Evolutionary conservation across 2,329 filamentous ascomycete species (phyloP), one percentile per base, ranked within the genome.

Genomic region (Pezicula radicicola): DNA sequence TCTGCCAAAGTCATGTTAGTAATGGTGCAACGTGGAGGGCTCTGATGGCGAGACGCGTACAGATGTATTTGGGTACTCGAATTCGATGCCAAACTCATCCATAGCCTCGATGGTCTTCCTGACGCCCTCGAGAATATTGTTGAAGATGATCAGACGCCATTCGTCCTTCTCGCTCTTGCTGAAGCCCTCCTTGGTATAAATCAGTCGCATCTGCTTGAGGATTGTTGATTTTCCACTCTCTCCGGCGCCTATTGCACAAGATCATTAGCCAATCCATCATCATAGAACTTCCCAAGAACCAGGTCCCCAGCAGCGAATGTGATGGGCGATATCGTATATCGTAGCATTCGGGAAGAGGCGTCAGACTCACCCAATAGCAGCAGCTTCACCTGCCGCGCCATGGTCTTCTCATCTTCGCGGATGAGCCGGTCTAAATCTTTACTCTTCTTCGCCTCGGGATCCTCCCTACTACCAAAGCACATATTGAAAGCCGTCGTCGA

Each of bases 161-260:
- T 97, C 91, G 59, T 95, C 84, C 70, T 91, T 89, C 71, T 97
- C 94, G 58, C 83, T 85, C 64, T 89, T 88, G 66, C 85, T 90
- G 75, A 97, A 97, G 47, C 94, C 93, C 49, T 66, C 62, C 70
- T 91, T 86, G 13, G 91, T 85, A 70, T 97, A 94, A 63, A 99
- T 97, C 71, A 99, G 85, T 70, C 93, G 93, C 94, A 99, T 97
- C 78, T 97, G 93, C 76, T 97, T 97, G 60, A 97, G 83, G 54
- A 97, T 92, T 1, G 93, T 97, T 8, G 93, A 97, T 74, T 97
- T 97, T 60, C 93, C 90, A 53, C 88, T 94, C 74, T 97, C 93
- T 67, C 93, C 93, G 64, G 93, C 93, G 70, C 93, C 92, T 97
- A 39, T 48, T 47, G 39, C n/a, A 25, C 37, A 45, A 18, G 18